These are phyloP conservation scores for Tillandsia fasciculata DNA, from an alignment of 176 grass and related monocot species.

Conservation along the genomic window DNA sequence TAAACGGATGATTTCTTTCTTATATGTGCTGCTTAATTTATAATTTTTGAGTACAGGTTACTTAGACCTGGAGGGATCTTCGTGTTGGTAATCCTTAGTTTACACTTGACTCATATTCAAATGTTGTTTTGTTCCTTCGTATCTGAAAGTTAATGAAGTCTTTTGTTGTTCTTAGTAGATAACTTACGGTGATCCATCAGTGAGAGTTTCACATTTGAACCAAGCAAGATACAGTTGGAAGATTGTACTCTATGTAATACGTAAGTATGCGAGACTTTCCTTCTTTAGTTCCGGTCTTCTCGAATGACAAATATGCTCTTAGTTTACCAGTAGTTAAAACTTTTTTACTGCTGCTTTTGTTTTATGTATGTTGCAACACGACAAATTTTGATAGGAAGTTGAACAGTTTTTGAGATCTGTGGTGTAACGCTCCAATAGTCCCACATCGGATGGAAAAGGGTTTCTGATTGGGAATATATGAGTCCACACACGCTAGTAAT, in stretches of 20 bases:
- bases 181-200: slow-evolving; percentile 87
- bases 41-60: slow-evolving; percentile 38
- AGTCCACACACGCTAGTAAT: too few species aligned
- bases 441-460: too few species aligned
- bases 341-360: background rate
- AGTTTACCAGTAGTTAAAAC: background rate
- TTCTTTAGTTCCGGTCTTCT: background rate
- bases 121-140: background rate
- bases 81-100: slow-evolving; percentile 57
- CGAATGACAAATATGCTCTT: background rate
- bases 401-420: too few species aligned
- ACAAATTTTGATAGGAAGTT: too few species aligned
- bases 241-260: slow-evolving; percentile 41
- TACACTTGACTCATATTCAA: background rate
- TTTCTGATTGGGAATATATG: too few species aligned
- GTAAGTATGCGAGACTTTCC: slow-evolving; percentile 32
- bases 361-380: too few species aligned
- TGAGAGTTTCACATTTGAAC: slow-evolving; percentile 48
- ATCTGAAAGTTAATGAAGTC: slow-evolving; percentile 14
- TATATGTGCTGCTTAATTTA: slow-evolving; percentile 2
- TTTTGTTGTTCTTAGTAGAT: slow-evolving; percentile 40
- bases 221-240: slow-evolving; percentile 41
- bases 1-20: slow-evolving; percentile 1
- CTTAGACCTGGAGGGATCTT: slow-evolving; percentile 60
- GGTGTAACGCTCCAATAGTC: too few species aligned